Evolutionary conservation across 2,329 filamentous ascomycete genomes (phyloP).

Genomic region (Fusarium sp.): DNA sequence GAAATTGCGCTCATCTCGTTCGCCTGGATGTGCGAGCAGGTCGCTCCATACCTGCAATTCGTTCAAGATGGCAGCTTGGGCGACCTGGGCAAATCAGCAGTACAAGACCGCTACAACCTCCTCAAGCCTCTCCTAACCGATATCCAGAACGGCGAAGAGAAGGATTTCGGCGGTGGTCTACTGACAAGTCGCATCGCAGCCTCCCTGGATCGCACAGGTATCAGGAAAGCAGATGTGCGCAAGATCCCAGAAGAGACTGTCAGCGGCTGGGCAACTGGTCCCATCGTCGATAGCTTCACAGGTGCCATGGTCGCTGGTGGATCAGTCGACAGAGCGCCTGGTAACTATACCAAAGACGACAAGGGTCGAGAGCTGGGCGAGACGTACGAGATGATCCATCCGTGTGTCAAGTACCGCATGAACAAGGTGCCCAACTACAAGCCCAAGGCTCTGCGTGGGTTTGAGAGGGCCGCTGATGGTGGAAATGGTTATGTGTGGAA

Average conservation of each 20-base stretch:
- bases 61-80: constrained; percentile 17
- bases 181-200: constrained; percentile 23
- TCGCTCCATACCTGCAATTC: constrained; percentile 34
- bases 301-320: constrained; percentile 29
- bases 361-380: constrained; percentile 19
- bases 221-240: constrained; percentile 29
- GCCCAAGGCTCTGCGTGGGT: constrained; percentile 34
- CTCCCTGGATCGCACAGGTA: constrained; percentile 23
- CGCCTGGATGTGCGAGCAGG: constrained; percentile 45
- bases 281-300: constrained; percentile 43
- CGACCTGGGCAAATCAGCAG: constrained; percentile 26
- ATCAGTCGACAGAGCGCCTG: constrained; percentile 31
- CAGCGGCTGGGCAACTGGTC: constrained; percentile 42
- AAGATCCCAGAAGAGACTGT: constrained; percentile 30
- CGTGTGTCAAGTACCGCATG: constrained; percentile 40
- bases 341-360: constrained; percentile 29
- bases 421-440: constrained; percentile 32
- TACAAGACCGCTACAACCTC: constrained; percentile 38
- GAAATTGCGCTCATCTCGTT: constrained; percentile 45
- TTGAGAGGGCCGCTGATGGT: constrained; percentile 16
- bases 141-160: constrained; percentile 32
- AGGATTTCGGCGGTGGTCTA: constrained; percentile 25
- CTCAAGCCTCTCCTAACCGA: constrained; percentile 36
- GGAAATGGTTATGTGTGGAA: constrained; percentile 31
- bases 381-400: constrained; percentile 41